Evolutionary conservation across 2,329 filamentous ascomycete genomes (phyloP), one percentile per base, ranked within the genome.

Genomic region (Penicillium sp.): DNA sequence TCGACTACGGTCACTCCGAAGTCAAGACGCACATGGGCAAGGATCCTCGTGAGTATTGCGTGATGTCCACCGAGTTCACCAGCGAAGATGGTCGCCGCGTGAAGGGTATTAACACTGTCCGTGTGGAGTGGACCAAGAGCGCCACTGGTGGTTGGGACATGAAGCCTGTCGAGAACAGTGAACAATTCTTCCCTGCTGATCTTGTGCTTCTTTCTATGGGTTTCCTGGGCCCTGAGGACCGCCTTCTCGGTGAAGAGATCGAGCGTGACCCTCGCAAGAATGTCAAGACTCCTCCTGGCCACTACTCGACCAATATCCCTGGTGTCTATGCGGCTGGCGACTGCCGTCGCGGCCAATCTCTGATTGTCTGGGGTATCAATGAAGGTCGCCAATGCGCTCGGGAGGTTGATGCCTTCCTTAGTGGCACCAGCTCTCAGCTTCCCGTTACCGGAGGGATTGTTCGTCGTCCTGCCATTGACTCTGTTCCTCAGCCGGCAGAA

Each of bases 311-410:
- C 59, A 95, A 90, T 61, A 65, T 95, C 15, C 76, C 84, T 11
- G 90, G 89, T 48, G 81, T 95, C 35, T 95, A 95, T 64, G 88
- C 90, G 44, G 90, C 90, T 45, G 90, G 90, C 68, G 90, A 96
- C 68, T 95, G 90, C 67, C 84, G 89, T 45, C 84, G 90, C 59
- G 90, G 90, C 39, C 90, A 96, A 70, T 94, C 87, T 39, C 74
- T 96, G 41, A 95, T 96, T 67, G 89, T 96, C 51, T 96, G 89
- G 84, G 90, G 89, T 62, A 96, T 96, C 73, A 96, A 96, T 62
- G 90, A 96, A 70, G 90, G 90, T 57, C 85, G 90, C 55, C 85
- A 92, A 71, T 83, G 84, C 55, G 90, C 90, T 56, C 84, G 90
- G 46, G 89, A 96, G 66, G 84, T 95, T 39, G 90, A 96, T 64